Percentiles rank a stretch among this genome's conserved stretches.
phyloP scores from a whole-genome alignment of 805 yeast genomes.

The Wickerhamiella hasegawae region DNA sequence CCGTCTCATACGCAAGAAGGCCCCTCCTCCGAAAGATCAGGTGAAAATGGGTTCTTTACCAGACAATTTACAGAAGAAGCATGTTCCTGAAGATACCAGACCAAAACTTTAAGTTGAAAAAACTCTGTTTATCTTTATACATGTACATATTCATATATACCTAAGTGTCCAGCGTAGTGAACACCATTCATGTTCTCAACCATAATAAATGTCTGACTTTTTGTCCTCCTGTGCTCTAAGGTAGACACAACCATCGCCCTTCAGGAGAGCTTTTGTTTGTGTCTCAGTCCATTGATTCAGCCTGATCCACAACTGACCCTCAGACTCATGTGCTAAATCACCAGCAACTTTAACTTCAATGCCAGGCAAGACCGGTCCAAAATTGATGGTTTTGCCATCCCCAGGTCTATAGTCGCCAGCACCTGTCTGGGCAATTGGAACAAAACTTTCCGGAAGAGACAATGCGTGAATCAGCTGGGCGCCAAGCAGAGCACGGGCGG shows the following conservation, averaged over 20 bases:
- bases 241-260: constrained; percentile 5
- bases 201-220: constrained; percentile 1
- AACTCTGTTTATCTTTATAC: too few relatives aligned
- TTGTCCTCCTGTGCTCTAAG: constrained; percentile 1
- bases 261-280: background rate
- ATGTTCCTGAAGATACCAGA: background rate
- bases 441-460: constrained; percentile 15
- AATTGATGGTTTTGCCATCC: background rate
- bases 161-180: too few relatives aligned
- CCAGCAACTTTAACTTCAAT: constrained; percentile 1
- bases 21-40: background rate
- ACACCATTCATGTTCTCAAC: background rate
- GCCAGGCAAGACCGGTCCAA: constrained; percentile 5
- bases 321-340: background rate
- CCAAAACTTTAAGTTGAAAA: too few relatives aligned
- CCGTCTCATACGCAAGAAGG: constrained; percentile 1
- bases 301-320: constrained; percentile 1
- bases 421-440: constrained; percentile 23
- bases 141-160: too few relatives aligned
- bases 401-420: constrained; percentile 17
- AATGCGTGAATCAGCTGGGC: constrained; percentile 21
- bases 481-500: constrained; percentile 22
- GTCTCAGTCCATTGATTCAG: background rate
- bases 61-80: constrained; percentile 3
- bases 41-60: constrained; percentile 5